Evolutionary conservation across 345 rosid genomes (phyloP), one percentile per base, ranked within the genome.

Genomic region (Brassica cretica): DNA sequence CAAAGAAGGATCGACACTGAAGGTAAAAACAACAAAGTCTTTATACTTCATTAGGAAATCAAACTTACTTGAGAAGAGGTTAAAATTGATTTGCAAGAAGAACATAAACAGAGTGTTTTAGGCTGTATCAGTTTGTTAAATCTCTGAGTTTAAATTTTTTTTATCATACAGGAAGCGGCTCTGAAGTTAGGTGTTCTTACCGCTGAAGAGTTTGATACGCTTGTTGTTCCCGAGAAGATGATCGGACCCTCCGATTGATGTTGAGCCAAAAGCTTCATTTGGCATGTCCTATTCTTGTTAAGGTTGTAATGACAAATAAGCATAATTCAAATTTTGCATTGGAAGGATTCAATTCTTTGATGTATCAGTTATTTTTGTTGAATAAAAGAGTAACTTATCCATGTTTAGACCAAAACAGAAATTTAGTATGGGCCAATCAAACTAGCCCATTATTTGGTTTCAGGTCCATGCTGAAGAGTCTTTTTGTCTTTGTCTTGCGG

Each of bases 151-250:
- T 44, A 27, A 27, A 25, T 15, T 4, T 53, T 15, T 4, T 53
- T 74, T 35, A 65, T 65, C 64, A 3, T 81, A 73, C 88, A 92
- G 98, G 95, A 94, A 4, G 92, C 98, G 66, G 95, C 94, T 68
- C 70, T 92, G 76, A 89, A 91, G 71, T 89, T 92, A 6, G 86
- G 89, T 46, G 93, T 92, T 70, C 88, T 94, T 14, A 85, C 82
- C 12, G 66, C 88, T 18, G 92, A 94, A 84, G 98, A 94, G 85
- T 92, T 94, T 69, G 98, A 94, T 71, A 83, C 46, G 15, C 97
- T 94, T 33, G 98, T 94, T 74, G 98, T 94, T 35, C 98, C 98
- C 4, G 93, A 89, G 87, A 94, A 92, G 78, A 94, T 92, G 98
- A 90, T 94, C 25, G 97, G 98, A 41, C 98, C 98, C 64, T 82